These are phyloP conservation scores for Triticum turgidum DNA, from an alignment of 176 grass and related monocot species.

Conservation along the genomic window DNA sequence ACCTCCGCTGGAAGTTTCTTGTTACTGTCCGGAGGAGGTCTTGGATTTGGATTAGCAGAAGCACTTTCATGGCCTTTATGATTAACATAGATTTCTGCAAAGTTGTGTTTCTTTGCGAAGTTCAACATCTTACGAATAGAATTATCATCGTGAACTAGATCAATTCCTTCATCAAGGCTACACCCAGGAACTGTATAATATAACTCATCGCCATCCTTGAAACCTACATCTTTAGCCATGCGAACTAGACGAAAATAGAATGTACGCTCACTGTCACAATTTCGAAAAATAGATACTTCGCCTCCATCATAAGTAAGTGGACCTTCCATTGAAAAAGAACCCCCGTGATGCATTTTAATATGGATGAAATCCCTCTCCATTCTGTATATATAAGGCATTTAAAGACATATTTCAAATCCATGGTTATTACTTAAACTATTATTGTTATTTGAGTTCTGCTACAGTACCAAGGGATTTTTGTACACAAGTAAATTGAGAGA, in stretches of 20 bases:
- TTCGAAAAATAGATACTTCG: neutral
- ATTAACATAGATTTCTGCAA: neutral
- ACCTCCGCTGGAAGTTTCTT: too few relatives aligned
- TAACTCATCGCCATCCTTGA: neutral
- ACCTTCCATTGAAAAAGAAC: neutral
- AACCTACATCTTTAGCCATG: conserved; percentile 5
- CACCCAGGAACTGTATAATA: neutral
- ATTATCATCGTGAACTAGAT: neutral
- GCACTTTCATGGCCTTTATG: neutral
- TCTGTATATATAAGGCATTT: neutral
- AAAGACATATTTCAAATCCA: neutral
- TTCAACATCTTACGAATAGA: neutral
- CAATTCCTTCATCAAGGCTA: neutral
- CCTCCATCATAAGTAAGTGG: neutral
- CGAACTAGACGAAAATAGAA: neutral
- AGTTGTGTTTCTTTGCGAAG: neutral
- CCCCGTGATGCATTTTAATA: neutral
- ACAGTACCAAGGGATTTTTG: too few relatives aligned
- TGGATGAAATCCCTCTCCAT: neutral
- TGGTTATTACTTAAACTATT: neutral
- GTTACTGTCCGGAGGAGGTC: neutral
- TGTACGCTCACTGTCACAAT: neutral
- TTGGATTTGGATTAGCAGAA: neutral
- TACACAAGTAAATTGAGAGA: too few relatives aligned
- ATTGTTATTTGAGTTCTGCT: too few relatives aligned